Evolutionary conservation across 2,329 filamentous ascomycete species (phyloP), one percentile per base, ranked within the genome.

Genomic region (Colletotrichum chrysophilum): DNA sequence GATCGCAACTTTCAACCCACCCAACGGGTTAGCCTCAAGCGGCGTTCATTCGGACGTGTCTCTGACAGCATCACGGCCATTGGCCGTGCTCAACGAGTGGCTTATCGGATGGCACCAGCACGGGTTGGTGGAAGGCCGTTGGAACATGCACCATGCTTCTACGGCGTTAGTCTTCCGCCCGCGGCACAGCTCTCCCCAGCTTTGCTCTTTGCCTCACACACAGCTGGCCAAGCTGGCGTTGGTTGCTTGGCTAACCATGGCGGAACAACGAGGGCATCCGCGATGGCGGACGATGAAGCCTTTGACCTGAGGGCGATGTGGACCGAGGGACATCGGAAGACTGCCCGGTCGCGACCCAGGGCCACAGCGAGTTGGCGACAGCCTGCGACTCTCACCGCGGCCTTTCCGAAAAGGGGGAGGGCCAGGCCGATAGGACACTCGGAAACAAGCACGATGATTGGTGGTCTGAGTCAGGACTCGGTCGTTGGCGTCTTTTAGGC

Each of bases 81-180:
- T 76, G 74, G 74, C 66, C 66, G 71, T 70, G 52, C 65, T 43
- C 61, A 13, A 6, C 13, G 38, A 30, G 55, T 61, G 71, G 71
- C 74, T 76, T 76, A 76, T 76, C 71, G 74, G 71, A 74, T 64
- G 74, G 58, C 65, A 70, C 26, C 43, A 76, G 32, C 36, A n/a
- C 61, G 71, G 60, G 66, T 71, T 75, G 74, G 61, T 76, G 71
- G 74, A 76, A 76, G 55, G 61, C 74, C 71, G 71, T 75, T 76
- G 66, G 74, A 76, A 76, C 71, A 76, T 76, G 74, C 71, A 75
- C 61, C 71, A 76, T 28, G 74, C 74, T 76, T 76, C 74, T 71
- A 75, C 52, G 66, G 74, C 74, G 71, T 75, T 70, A 66, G 60
- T 52, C 28, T 58, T 65, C 64, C 48, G 58, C 60, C 58, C 32